A percentile compares a stretch with the other conserved stretches of the same genome.
These are phyloP conservation scores for Kazachstania kunashirensis DNA, from an alignment of 805 yeast genomes.

Conservation along the genomic window DNA sequence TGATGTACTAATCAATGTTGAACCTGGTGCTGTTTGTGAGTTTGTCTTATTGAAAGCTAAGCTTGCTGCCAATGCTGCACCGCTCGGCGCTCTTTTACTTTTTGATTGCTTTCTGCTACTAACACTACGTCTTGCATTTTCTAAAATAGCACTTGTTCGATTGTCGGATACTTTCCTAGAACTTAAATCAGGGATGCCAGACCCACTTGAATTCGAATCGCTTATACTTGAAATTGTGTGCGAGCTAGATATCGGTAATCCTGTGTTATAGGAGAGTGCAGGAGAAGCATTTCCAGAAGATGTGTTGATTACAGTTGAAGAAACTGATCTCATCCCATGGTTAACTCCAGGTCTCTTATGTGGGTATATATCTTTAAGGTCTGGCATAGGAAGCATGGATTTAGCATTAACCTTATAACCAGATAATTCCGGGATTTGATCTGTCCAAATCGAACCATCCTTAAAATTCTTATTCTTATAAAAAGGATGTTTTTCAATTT, in stretches of 20 bases:
- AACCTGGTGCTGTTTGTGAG: too few species aligned
- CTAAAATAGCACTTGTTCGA: slow-evolving; percentile 27
- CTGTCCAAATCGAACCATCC: slow-evolving; percentile 50
- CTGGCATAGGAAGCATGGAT: slow-evolving; percentile 70
- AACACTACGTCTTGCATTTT: slow-evolving; percentile 22
- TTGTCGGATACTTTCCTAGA: slow-evolving; percentile 19
- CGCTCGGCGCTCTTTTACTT: slow-evolving; percentile 12
- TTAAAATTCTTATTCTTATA: slow-evolving; percentile 48
- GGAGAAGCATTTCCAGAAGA: background rate
- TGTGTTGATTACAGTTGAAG: background rate
- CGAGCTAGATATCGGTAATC: slow-evolving; percentile 4
- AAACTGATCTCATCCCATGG: slow-evolving; percentile 1
- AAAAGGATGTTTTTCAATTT: slow-evolving; percentile 55
- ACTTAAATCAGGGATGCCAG: background rate
- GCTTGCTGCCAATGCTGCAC: slow-evolving; percentile 20
- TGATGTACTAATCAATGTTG: too few species aligned
- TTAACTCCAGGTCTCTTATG: slow-evolving; percentile 4
- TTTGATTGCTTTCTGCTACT: slow-evolving; percentile 12
- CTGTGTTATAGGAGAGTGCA: background rate
- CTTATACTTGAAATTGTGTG: background rate
- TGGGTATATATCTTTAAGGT: slow-evolving; percentile 22
- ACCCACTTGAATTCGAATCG: background rate
- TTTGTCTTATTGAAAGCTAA: slow-evolving; percentile 16
- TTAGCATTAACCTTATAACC: slow-evolving; percentile 70
- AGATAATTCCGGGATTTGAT: slow-evolving; percentile 51